A percentile compares a stretch with the other conserved stretches of the same genome.
Conservation (phyloP, 768 basidiomycete genomes). For the Tylopilus sp. region DNA sequence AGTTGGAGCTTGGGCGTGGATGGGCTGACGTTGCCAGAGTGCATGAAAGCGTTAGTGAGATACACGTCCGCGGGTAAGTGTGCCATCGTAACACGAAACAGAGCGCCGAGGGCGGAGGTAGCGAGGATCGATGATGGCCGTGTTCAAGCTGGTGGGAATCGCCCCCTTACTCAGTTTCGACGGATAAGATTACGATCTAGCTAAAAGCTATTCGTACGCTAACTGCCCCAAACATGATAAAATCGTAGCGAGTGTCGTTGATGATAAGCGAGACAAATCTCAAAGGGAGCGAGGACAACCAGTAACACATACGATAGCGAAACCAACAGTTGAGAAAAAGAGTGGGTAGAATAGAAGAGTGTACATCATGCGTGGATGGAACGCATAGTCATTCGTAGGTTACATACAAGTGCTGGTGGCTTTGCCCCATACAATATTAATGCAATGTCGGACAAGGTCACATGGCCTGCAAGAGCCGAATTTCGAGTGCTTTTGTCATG, state of each 20-base stretch:
- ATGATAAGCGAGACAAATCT: conserved; percentile 16
- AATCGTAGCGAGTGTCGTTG: conserved; percentile 6
- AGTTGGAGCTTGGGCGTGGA: conserved; percentile 34
- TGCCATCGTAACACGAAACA: conserved; percentile 22
- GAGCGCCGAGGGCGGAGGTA: conserved; percentile 1
- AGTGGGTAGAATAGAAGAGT: conserved; percentile 11
- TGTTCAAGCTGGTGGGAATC: conserved; percentile 19
- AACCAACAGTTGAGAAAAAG: conserved; percentile 3
- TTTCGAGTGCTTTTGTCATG: conserved; percentile 19
- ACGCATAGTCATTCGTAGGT: conserved; percentile 19
- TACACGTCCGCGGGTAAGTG: conserved; percentile 32
- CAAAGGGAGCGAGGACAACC: conserved; percentile 26
- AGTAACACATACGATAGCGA: conserved; percentile 19
- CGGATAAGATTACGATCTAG: conserved; percentile 20
- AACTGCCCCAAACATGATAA: not conserved
- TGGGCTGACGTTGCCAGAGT: conserved; percentile 29
- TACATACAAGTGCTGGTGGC: conserved; percentile 30
- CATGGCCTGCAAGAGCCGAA: conserved; percentile 20
- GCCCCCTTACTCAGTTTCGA: not conserved
- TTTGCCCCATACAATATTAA: conserved; percentile 27
- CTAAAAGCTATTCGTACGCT: conserved; percentile 5
- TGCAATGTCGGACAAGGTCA: conserved; percentile 22
- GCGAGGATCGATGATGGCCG: not conserved
- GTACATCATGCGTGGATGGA: conserved; percentile 24
- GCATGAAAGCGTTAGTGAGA: conserved; percentile 32